phyloP scores from a whole-genome alignment of 345 rosid genomes.

The Gossypium sturtianum region DNA sequence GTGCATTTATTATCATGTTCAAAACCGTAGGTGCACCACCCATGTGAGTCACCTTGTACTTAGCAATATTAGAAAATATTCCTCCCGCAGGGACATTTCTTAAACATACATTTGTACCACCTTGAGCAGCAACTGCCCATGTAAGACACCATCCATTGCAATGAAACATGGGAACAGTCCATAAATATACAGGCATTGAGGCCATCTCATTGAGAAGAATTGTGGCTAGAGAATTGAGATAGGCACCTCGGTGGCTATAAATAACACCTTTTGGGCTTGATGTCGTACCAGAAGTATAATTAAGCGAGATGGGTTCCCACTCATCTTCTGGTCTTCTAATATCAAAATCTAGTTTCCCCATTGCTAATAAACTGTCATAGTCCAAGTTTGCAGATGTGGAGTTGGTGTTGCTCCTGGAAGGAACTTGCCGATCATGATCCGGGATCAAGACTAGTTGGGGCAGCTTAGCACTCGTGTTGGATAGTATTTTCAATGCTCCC shows the following conservation, averaged over 20 bases:
- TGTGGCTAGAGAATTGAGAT: constrained; percentile 49
- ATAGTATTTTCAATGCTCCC: constrained; percentile 44
- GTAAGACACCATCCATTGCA: constrained; percentile 67
- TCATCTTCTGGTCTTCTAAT: constrained; percentile 41
- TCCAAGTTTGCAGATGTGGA: constrained; percentile 23
- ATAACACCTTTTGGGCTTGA: constrained; percentile 62
- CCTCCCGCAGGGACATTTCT: constrained; percentile 7
- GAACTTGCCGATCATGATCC: constrained; percentile 19
- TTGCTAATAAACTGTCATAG: constrained; percentile 38
- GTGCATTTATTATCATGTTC: constrained; percentile 12
- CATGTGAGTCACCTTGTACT: constrained; percentile 16
- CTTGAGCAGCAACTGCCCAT: constrained; percentile 59
- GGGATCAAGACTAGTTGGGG: constrained; percentile 39
- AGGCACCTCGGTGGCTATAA: constrained; percentile 56
- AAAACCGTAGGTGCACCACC: constrained; percentile 18
- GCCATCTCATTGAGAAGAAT: constrained; percentile 37
- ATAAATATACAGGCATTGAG: constrained; percentile 48
- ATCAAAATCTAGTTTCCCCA: constrained; percentile 38
- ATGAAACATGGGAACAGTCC: constrained; percentile 70
- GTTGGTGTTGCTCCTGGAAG: background rate
- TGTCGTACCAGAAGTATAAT: constrained; percentile 66
- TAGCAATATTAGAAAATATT: constrained; percentile 7
- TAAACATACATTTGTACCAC: constrained; percentile 55
- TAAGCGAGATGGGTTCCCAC: constrained; percentile 49
- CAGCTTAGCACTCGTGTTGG: constrained; percentile 26